Evolutionary conservation across 805 yeast genomes (phyloP).

Genomic region (Zygosaccharomyces kombuchaensis): DNA sequence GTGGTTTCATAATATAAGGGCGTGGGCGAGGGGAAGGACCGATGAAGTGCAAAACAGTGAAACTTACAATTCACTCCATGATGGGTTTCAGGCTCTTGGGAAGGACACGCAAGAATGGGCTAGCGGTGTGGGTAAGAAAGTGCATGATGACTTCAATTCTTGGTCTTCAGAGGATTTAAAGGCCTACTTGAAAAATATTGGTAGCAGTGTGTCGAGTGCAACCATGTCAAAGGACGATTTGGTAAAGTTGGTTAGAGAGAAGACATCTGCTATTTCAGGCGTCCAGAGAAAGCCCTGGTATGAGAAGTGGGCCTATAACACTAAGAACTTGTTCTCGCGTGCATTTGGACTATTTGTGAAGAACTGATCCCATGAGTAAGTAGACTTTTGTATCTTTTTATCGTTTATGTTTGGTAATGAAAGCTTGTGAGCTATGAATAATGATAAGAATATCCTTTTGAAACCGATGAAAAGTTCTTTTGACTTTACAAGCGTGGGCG

Average conservation of each 20-base stretch:
- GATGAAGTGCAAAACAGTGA: conserved; percentile 14
- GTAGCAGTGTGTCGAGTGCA: conserved; percentile 32
- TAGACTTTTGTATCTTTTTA: conserved; percentile 1
- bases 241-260: conserved; percentile 38
- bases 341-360: background rate
- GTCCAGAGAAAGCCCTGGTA: conserved; percentile 22
- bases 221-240: conserved; percentile 34
- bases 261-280: conserved; percentile 39
- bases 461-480: too few relatives aligned
- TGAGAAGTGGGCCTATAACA: conserved; percentile 23
- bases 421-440: background rate
- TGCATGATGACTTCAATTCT: conserved; percentile 33
- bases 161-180: conserved; percentile 44
- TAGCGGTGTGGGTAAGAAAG: conserved; percentile 14
- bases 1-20: conserved; percentile 37
- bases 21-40: conserved; percentile 35
- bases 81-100: conserved; percentile 10
- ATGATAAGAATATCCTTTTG: too few relatives aligned
- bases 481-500: too few relatives aligned
- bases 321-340: conserved; percentile 3
- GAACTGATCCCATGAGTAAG: background rate
- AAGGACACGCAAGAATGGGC: conserved; percentile 19
- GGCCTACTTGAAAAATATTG: conserved; percentile 41
- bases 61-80: conserved; percentile 12
- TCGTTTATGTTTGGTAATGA: background rate